phyloP scores from a whole-genome alignment of 83 land plant genomes.

The Picea abies region DNA sequence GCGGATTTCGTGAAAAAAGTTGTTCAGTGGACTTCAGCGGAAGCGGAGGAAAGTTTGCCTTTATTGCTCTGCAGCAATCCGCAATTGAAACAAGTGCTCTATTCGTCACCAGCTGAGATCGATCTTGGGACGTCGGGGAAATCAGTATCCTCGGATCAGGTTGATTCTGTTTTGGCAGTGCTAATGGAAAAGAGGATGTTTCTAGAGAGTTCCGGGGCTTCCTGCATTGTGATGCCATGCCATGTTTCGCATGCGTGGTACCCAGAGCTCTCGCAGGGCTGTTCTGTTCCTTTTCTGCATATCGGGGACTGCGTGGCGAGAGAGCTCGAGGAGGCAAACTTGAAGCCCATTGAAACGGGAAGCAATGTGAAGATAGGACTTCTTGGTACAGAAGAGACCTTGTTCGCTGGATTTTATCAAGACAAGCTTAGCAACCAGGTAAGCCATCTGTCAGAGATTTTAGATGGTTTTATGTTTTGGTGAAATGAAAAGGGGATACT shows the following conservation, averaged over 20 bases:
- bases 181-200: constrained; percentile 42
- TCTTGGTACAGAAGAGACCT: constrained; percentile 37
- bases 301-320: constrained; percentile 56
- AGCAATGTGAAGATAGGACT: constrained; percentile 54
- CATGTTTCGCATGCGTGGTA: constrained; percentile 58
- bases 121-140: constrained; percentile 20
- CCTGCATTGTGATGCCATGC: constrained; percentile 74
- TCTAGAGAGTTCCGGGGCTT: constrained; percentile 61
- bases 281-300: constrained; percentile 57
- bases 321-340: constrained; percentile 65
- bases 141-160: not conserved
- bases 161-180: constrained; percentile 22
- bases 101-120: not conserved
- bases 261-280: constrained; percentile 41
- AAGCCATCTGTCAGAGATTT: not conserved
- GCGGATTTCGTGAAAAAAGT: constrained; percentile 44
- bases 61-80: constrained; percentile 59
- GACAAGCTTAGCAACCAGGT: constrained; percentile 61
- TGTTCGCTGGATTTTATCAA: constrained; percentile 53
- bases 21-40: constrained; percentile 31
- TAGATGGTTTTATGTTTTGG: too few species aligned
- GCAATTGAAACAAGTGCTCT: constrained; percentile 23
- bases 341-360: constrained; percentile 68
- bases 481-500: too few species aligned
- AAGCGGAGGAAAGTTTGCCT: constrained; percentile 23